A percentile compares a stretch with the other conserved stretches of the same genome.
phyloP scores from a whole-genome alignment of 495 filamentous ascomycete genomes.

The Penicillium bialowiezense region DNA sequence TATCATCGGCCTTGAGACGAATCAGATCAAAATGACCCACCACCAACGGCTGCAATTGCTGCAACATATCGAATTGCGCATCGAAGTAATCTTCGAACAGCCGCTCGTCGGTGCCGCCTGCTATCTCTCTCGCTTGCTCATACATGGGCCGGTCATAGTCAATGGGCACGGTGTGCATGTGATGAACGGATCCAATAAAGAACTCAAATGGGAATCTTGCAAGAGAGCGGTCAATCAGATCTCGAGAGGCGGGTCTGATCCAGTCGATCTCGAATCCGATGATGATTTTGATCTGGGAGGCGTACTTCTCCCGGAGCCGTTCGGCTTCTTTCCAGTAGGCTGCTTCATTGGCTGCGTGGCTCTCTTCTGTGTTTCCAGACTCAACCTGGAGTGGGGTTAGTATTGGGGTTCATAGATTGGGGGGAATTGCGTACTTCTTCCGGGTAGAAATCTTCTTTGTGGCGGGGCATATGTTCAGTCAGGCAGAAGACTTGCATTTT shows the following conservation, averaged over 20 bases:
- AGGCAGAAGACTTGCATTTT: constrained; percentile 81
- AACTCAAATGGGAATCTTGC: constrained; percentile 68
- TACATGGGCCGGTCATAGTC: constrained; percentile 77
- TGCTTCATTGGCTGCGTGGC: constrained; percentile 56
- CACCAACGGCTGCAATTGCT: constrained; percentile 67
- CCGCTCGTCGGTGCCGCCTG: constrained; percentile 64
- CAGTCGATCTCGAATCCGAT: constrained; percentile 93
- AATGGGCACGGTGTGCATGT: constrained; percentile 81
- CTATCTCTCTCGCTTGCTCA: constrained; percentile 51
- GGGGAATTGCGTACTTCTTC: constrained; percentile 65
- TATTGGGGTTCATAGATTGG: not conserved
- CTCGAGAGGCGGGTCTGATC: constrained; percentile 66
- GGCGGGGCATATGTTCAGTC: constrained; percentile 96
- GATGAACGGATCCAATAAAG: constrained; percentile 89
- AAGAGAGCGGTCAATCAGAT: constrained; percentile 57
- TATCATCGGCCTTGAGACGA: constrained; percentile 69
- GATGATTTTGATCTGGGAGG: constrained; percentile 68
- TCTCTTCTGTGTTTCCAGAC: constrained; percentile 33
- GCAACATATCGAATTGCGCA: constrained; percentile 77
- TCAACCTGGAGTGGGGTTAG: constrained; percentile 31
- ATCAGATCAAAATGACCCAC: constrained; percentile 96
- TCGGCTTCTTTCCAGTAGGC: constrained; percentile 69
- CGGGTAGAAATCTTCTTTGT: constrained; percentile 76
- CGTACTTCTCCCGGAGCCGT: constrained; percentile 68
- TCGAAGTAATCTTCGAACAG: constrained; percentile 85